phyloP scores from a whole-genome alignment of 208 protist genomes.

The Blastocrithidia nonstop region DNA sequence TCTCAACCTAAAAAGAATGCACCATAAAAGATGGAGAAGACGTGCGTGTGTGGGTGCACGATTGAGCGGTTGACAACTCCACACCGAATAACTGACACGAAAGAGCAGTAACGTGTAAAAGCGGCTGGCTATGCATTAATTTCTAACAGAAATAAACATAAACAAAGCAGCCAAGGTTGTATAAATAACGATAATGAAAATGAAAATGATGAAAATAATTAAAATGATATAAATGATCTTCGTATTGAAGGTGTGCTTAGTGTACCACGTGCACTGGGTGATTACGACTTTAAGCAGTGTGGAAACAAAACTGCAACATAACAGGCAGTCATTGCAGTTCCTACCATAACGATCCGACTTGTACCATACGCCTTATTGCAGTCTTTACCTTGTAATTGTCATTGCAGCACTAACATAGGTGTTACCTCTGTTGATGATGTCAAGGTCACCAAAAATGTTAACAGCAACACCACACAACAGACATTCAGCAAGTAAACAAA shows the following conservation, averaged over 20 bases:
- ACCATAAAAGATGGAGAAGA: no score
- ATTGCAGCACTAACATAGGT: not conserved
- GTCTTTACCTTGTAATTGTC: not conserved
- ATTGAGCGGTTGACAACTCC: not conserved
- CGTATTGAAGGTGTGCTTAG: constrained; percentile 70
- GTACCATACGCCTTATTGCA: constrained; percentile 18
- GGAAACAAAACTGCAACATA: constrained; percentile 18
- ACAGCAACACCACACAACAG: no score
- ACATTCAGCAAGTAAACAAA: no score
- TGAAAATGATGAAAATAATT: constrained; percentile 21
- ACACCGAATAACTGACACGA: constrained; percentile 31
- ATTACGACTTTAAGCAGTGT: constrained; percentile 84
- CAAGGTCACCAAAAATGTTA: no score
- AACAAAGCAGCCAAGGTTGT: no score
- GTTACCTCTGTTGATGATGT: no score
- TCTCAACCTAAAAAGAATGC: no score
- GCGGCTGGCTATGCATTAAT: constrained; percentile 42
- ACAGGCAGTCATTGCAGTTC: constrained; percentile 54
- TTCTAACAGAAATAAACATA: constrained; percentile 3
- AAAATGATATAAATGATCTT: constrained; percentile 27
- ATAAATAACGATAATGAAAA: no score
- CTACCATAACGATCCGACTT: constrained; percentile 47
- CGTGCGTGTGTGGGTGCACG: no score
- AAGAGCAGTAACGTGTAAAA: constrained; percentile 31
- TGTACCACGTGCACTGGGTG: constrained; percentile 61